Conservation (phyloP, 257 asterid genomes). For the Voacanga thouarsii region DNA sequence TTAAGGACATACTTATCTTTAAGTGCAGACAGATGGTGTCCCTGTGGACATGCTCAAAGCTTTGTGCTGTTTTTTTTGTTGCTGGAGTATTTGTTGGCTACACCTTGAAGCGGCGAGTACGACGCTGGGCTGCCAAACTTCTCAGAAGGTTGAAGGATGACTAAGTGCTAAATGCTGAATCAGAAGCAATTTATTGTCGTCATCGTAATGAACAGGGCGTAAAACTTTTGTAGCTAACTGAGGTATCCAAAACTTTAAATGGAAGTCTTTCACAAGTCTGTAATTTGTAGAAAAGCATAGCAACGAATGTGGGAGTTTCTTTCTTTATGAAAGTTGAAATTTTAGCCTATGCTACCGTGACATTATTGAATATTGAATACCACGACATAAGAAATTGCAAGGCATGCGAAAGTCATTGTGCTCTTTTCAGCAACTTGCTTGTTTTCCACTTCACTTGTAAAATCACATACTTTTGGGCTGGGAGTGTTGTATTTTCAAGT, state of each 20-base stretch:
- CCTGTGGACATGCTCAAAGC: conserved; percentile 74
- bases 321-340: not conserved
- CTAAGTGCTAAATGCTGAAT: conserved; percentile 19
- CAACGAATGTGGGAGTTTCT: not conserved
- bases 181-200: not conserved
- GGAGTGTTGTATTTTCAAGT: not conserved
- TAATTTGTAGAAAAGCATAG: not conserved
- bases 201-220: not conserved
- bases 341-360: not conserved
- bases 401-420: not conserved
- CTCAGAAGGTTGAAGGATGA: conserved; percentile 62
- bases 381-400: not conserved
- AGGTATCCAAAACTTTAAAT: conserved; percentile 3
- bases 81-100: conserved; percentile 77
- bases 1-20: conserved; percentile 9
- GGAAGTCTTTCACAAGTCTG: not conserved
- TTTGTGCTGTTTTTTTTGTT: conserved; percentile 67
- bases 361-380: not conserved
- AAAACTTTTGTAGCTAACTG: not conserved
- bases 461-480: not conserved
- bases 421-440: not conserved
- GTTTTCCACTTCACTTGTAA: not conserved
- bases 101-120: conserved; percentile 73
- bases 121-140: conserved; percentile 68
- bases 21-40: conserved; percentile 57